A percentile compares a stretch with the other conserved stretches of the same genome.
These are phyloP conservation scores for Saraca asoca DNA, from an alignment of 331 rosid species.

Conservation along the genomic window DNA sequence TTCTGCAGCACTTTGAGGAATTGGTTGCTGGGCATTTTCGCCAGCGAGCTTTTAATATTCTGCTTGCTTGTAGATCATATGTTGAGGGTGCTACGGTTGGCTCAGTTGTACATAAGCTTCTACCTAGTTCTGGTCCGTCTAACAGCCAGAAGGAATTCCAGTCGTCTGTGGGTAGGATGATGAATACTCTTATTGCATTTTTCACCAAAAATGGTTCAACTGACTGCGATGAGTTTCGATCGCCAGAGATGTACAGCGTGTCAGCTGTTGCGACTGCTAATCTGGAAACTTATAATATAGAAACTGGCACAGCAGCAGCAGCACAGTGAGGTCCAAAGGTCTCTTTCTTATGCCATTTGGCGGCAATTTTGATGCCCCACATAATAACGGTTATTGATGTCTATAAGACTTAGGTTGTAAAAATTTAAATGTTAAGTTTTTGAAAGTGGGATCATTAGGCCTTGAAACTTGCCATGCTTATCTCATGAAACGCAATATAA, in stretches of 20 bases:
- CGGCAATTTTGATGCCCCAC: constrained; percentile 33
- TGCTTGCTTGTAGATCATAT: constrained; percentile 65
- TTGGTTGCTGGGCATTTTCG: constrained; percentile 65
- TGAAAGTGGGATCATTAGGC: not conserved
- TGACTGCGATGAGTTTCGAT: constrained; percentile 57
- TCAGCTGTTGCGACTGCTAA: constrained; percentile 37
- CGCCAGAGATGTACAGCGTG: constrained; percentile 26
- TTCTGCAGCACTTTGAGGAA: constrained; percentile 75
- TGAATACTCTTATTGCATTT: constrained; percentile 54
- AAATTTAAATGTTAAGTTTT: constrained; percentile 19
- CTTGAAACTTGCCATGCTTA: constrained; percentile 1
- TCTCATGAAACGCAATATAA: not conserved
- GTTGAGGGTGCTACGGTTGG: constrained; percentile 65
- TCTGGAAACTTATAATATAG: constrained; percentile 31
- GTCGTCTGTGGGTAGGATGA: constrained; percentile 54
- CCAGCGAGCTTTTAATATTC: constrained; percentile 44
- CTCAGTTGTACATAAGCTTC: constrained; percentile 36
- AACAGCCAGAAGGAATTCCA: constrained; percentile 44
- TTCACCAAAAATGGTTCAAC: constrained; percentile 73
- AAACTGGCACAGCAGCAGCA: constrained; percentile 18
- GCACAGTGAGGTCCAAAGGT: constrained; percentile 29
- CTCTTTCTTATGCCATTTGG: constrained; percentile 10
- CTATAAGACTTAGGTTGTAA: constrained; percentile 22
- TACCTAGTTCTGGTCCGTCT: not conserved
- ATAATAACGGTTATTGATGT: constrained; percentile 3